These are phyloP conservation scores for Solanum tarapatanum DNA, from an alignment of 257 asterid species.

Conservation along the genomic window DNA sequence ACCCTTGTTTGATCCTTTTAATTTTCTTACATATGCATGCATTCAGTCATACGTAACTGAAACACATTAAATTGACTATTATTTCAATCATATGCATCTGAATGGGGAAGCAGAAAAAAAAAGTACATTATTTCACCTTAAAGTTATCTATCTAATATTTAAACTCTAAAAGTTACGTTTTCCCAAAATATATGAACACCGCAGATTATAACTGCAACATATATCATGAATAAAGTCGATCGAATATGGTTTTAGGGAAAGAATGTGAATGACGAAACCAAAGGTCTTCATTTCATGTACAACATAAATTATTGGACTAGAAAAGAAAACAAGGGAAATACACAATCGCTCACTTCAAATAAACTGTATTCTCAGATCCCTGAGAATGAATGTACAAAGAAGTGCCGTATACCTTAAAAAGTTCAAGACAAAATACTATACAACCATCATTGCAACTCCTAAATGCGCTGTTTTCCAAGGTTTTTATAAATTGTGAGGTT, in stretches of 20 bases:
- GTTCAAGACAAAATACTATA: not conserved
- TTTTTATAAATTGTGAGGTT: not conserved
- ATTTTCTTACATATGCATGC: too few species aligned
- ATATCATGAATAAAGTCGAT: not conserved
- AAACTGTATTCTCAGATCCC: slow-evolving; percentile 11
- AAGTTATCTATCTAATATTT: too few species aligned
- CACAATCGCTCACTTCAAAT: not conserved
- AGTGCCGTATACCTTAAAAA: not conserved
- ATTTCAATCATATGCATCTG: too few species aligned
- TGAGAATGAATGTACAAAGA: slow-evolving; percentile 9
- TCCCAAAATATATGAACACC: not conserved
- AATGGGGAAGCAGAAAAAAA: too few species aligned
- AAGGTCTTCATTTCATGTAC: not conserved
- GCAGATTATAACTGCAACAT: not conserved
- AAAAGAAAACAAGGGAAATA: not conserved
- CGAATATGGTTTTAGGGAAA: not conserved
- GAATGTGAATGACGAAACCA: not conserved
- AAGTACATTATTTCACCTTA: too few species aligned
- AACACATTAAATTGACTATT: too few species aligned
- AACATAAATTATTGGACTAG: not conserved
- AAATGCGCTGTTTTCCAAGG: not conserved
- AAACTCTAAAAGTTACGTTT: not conserved
- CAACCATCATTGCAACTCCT: slow-evolving; percentile 1
- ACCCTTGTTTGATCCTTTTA: too few species aligned
- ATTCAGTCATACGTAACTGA: too few species aligned